Evolutionary conservation across 768 basidiomycete species (phyloP), one percentile per base, ranked within the genome.

Genomic region (Hysterangium stoloniferum): DNA sequence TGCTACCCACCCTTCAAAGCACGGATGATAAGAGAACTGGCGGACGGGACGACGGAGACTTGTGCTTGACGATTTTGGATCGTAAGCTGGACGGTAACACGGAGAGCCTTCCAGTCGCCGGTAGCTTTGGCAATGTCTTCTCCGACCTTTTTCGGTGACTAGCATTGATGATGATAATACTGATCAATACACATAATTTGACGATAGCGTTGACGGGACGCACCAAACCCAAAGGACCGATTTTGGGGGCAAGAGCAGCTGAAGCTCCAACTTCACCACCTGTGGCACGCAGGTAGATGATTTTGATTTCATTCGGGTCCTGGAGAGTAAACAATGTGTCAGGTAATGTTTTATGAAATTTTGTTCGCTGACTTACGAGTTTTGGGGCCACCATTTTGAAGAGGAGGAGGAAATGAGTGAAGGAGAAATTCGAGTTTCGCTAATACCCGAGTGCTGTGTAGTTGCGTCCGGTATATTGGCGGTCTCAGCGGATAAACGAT

Each of bases 101-200:
- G 91, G 66, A 98, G 90, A 75, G 95, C 96, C 73, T 99, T 99
- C 96, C 96, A 99, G 67, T 84, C 84, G 42, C 83, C 80, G 54
- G 96, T 99, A 52, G 95, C 95, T 71, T 99, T 99, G 62, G 96
- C 96, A 67, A 99, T 99, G 73, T 99, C 96, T 90, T 99, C 96
- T 73, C 96, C 96, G 71, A 99, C 96, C 77, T 98, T 98, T 78
- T 99, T 99, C 61, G 96, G 96, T 53, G 96, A 97, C 96, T 98
- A 49, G 34, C 32, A 31, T 1, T 59, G 48, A 34, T 28, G 27
- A 41, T 24, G 24, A 11, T 31, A 22, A 19, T 25, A 9, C 5
- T 22, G 11, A 44, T 8, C 5, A 27, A 27, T 24, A 32, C 19
- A 43, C 6, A n/a, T 50, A 12, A 17, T 29, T 1, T 4, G 20